Evolutionary conservation across 1,284 basidiomycete genomes (phyloP).

Genomic region (Cutaneotrichosporon cutaneum): DNA sequence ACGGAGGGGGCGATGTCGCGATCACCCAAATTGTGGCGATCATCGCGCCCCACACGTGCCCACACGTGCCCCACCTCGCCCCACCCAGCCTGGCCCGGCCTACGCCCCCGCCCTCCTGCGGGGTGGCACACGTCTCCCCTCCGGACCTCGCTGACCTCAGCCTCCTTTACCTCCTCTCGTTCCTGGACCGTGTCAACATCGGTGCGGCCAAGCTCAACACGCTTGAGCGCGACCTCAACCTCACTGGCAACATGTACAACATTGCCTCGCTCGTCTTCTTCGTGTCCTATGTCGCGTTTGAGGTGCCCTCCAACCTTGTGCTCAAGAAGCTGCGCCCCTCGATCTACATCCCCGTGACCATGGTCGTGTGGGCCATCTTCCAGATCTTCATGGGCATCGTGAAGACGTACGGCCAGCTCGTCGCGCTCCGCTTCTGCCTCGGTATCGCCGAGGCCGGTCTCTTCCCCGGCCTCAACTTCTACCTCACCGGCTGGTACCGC

Average conservation of each 20-base stretch:
- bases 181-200: constrained; percentile 57
- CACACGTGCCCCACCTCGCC: no score
- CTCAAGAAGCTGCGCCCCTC: constrained; percentile 53
- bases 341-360: constrained; percentile 50
- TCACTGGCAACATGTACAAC: constrained; percentile 51
- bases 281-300: constrained; percentile 50
- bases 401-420: constrained; percentile 48
- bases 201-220: constrained; percentile 51
- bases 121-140: not conserved
- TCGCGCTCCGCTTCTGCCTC: constrained; percentile 52
- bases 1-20: not conserved
- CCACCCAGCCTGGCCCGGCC: no score
- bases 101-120: not conserved
- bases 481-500: constrained; percentile 54
- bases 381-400: constrained; percentile 54
- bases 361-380: constrained; percentile 47
- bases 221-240: constrained; percentile 49
- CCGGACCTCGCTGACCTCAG: constrained; percentile 15
- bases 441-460: constrained; percentile 50
- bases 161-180: constrained; percentile 50
- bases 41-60: no score
- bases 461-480: constrained; percentile 53
- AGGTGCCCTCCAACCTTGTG: constrained; percentile 54
- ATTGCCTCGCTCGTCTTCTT: constrained; percentile 49
- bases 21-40: not conserved